phyloP scores from a whole-genome alignment of 1,284 basidiomycete genomes.

The Sphagnurus paluster region DNA sequence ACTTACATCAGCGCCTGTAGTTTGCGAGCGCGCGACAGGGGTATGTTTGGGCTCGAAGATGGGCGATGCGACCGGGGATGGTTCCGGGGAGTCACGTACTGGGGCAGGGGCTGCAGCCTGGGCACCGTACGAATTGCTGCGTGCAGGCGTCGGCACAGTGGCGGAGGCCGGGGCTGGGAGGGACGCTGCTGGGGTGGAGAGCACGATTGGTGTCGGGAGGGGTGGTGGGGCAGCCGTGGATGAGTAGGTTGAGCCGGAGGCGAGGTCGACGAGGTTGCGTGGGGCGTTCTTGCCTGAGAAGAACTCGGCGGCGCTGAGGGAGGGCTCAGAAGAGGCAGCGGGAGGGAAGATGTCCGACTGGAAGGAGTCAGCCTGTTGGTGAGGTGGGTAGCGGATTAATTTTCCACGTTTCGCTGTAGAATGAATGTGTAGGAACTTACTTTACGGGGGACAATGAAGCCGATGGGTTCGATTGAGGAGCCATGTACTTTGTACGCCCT shows the following conservation, averaged over 20 bases:
- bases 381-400: too few relatives aligned
- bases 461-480: constrained; percentile 81
- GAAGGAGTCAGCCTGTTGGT: constrained; percentile 75
- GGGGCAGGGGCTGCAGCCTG: constrained; percentile 19
- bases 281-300: constrained; percentile 80
- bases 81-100: constrained; percentile 9
- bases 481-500: constrained; percentile 90
- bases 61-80: constrained; percentile 13
- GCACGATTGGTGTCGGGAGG: constrained; percentile 27
- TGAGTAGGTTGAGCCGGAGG: constrained; percentile 50
- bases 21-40: constrained; percentile 22
- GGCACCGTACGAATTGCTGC: constrained; percentile 15
- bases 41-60: constrained; percentile 19
- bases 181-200: constrained; percentile 26
- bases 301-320: constrained; percentile 83
- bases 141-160: constrained; percentile 13
- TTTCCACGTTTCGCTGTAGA: background rate
- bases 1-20: constrained; percentile 20
- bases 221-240: constrained; percentile 26
- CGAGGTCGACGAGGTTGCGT: constrained; percentile 71
- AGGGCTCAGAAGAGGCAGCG: constrained; percentile 80
- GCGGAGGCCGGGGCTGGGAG: constrained; percentile 25
- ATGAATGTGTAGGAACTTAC: constrained; percentile 35
- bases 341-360: constrained; percentile 95
- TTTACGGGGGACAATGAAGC: constrained; percentile 92